Evolutionary conservation across 169 alveolate species (phyloP), one percentile per base, ranked within the genome.

Genomic region (Eimeria nieschulzi): DNA sequence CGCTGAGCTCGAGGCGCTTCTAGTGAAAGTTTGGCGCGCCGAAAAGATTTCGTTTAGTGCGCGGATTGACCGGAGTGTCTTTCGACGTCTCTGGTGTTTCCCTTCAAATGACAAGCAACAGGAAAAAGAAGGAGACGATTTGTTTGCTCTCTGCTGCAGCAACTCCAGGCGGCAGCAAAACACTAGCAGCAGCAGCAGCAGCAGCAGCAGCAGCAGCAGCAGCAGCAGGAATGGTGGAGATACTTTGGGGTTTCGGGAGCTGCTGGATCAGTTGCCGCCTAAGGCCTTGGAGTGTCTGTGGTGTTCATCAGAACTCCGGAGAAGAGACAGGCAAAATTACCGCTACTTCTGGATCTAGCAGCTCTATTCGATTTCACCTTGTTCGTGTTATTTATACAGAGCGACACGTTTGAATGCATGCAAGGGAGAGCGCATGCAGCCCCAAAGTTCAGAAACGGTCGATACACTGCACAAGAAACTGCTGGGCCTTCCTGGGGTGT

Each of bases 201-300:
- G 73, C 73, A 79, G 46, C 59, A 26, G 54, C 75, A 79, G 75
- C 72, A 56, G 73, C 87, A 79, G 59, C 87, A 17, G 75, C 56
- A 55, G 26, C 70, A 75, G 84, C 84, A 53, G 66, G 68, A 73
- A 61, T 15, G 76, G 54, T 7, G 76, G 7, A 68, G 46, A n/a
- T n/a, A n/a, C 51, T 12, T 26, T 76, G 23, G 9, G 70, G 19
- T 76, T 54, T 51, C 17, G 53, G 10, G 86, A 76, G 12, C 63
- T 76, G 86, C 51, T 76, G 55, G 19, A 76, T 23, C 53, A 19
- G 55, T 12, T 76, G 63, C 86, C 86, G 71, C 86, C 86, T 5
- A 76, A 7, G 86, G 86, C 86, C 53, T 8, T 76, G 71, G 86
- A 55, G 86, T 54, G 70, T 55, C 59, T 76, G 46, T 76, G 86